Base-by-base conservation (phyloP, 2,329 filamentous ascomycete species). In the Aspergillus sp. region DNA sequence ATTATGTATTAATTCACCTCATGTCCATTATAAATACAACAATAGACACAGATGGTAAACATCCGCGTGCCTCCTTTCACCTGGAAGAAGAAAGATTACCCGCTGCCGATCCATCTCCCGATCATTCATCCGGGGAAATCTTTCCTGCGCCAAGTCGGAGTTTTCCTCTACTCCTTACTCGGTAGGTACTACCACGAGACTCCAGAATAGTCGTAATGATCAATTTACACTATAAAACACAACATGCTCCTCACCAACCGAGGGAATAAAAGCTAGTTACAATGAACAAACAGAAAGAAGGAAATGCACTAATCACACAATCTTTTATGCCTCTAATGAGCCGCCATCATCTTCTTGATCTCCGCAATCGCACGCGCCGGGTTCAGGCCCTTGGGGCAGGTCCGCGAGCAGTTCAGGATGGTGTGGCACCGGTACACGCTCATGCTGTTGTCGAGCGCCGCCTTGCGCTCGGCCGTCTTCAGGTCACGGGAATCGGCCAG, bases 371-470 rank as follows among this genome's bases (percentile, higher is more conserved):
- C 94, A 71, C 90, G 82, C 60, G 90, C 94, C 17, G 94, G 94
- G 81, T 99, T 99, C 65, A 99, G 78, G 43, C 94, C 94, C 89
- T 99, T 99, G 71, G 94, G 94, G 77, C 94, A 99, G 51, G 93
- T 96, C 75, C 91, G 83, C 63, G 92, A 93, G 86, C 93, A 99
- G 84, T 99, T 99, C 66, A 99, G 85, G 72, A 99, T 99, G 59
- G 94, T 99, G 82, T 99, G 94, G 83, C 94, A 99, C 70, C 94
- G 85, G 84, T 99, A 99, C 75, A 99, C 75, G 77, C 89, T 95
- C 94, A 99, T 99, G 72, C 88, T 94, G 84, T 99, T 99, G 78
- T 99, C 93, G 65, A 99, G 83, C 54, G 88, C 89, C 61, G 87
- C 85, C 83, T 94, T 94, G 73, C 94, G 88, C 83, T 96, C 86